Evolutionary conservation across 176 grass and related monocot species (phyloP).

Genomic region (Canna indica): DNA sequence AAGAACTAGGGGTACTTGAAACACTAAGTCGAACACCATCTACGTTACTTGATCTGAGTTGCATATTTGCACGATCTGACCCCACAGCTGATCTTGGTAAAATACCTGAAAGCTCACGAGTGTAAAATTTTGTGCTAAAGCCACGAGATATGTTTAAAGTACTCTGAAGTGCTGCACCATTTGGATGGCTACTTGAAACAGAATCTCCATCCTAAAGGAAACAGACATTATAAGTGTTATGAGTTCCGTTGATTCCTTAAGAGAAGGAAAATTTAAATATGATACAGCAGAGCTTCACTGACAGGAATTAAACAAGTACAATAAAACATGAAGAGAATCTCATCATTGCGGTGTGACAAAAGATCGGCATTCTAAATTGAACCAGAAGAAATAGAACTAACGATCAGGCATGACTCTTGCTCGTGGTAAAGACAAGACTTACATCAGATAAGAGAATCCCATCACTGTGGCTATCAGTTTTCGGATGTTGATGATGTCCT

Average conservation of each 20-base stretch:
- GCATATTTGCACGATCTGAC: slow-evolving; percentile 67
- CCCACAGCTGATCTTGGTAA: slow-evolving; percentile 64
- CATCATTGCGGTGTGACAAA: no score
- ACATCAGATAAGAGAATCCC: slow-evolving; percentile 65
- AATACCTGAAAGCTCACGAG: slow-evolving; percentile 27
- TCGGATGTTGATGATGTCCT: slow-evolving; percentile 27
- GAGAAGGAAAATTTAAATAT: slow-evolving; percentile 2
- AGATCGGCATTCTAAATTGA: no score
- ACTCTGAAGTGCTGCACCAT: slow-evolving; percentile 45
- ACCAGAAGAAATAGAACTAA: no score
- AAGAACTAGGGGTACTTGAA: slow-evolving; percentile 77
- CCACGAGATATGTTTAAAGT: slow-evolving; percentile 34
- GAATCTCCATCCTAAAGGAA: slow-evolving; percentile 48
- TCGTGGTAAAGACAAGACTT: slow-evolving; percentile 30
- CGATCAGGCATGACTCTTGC: neutral
- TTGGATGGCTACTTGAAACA: slow-evolving; percentile 31
- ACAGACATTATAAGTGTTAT: neutral
- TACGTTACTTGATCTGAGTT: slow-evolving; percentile 65
- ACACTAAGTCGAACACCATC: slow-evolving; percentile 65
- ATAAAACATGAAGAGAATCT: neutral
- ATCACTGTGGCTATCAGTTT: slow-evolving; percentile 38
- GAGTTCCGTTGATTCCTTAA: neutral
- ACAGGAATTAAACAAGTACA: neutral
- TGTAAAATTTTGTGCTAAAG: slow-evolving; percentile 36
- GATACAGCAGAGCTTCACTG: neutral